Percentiles rank a stretch among this genome's conserved stretches.
Evolutionary conservation across 495 filamentous ascomycete genomes (phyloP).

Genomic region (Aspergillus avenaceus): DNA sequence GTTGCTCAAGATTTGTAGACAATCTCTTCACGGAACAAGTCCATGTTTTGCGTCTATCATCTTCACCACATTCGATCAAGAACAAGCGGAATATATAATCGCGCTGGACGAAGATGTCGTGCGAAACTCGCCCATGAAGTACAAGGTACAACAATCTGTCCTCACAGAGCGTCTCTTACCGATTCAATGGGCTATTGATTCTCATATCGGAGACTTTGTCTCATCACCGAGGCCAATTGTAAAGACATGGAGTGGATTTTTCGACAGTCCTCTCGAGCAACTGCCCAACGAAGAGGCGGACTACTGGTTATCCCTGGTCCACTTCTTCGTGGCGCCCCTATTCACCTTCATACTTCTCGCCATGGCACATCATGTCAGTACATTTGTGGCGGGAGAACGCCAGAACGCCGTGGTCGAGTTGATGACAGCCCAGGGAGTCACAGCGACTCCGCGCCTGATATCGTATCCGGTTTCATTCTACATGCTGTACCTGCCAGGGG

Average conservation of each 20-base stretch:
- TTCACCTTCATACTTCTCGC: constrained; percentile 1
- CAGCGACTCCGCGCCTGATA: not conserved
- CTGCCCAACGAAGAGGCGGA: not conserved
- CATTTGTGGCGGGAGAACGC: constrained; percentile 2
- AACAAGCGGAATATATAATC: not conserved
- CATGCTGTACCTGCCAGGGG: not conserved
- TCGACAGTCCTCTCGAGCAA: not conserved
- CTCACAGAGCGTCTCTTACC: not conserved
- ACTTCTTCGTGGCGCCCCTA: constrained; percentile 1
- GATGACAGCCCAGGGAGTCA: constrained; percentile 4
- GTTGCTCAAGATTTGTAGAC: not conserved
- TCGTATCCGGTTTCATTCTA: not conserved
- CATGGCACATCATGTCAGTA: constrained; percentile 3
- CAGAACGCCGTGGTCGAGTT: constrained; percentile 4
- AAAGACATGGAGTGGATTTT: not conserved
- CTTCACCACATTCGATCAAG: not conserved
- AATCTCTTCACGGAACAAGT: not conserved
- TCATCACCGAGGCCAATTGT: not conserved
- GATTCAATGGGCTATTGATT: not conserved
- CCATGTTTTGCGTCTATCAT: not conserved
- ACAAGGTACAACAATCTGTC: not conserved
- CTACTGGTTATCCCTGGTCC: not conserved
- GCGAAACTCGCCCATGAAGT: not conserved
- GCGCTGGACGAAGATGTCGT: not conserved
- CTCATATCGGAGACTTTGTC: not conserved